Conservation (phyloP, 1,139 yeast genomes). For the Scheffersomyces lignicola region DNA sequence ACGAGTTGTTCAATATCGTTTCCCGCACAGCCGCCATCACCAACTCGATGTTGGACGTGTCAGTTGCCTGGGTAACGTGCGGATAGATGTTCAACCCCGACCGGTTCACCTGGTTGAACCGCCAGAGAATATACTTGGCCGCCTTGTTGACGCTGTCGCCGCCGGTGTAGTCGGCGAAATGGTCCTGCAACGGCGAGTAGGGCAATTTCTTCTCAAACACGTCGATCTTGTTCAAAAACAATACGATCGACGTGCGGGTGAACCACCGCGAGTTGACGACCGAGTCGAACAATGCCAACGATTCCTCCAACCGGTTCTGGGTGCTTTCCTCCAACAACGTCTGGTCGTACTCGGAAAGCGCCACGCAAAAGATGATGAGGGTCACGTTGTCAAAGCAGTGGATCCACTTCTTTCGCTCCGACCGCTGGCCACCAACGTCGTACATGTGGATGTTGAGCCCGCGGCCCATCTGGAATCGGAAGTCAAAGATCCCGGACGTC, state of each 20-base stretch:
- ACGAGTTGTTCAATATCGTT: slow-evolving; percentile 79
- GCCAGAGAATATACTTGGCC: slow-evolving; percentile 90
- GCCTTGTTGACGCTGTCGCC: slow-evolving; percentile 89
- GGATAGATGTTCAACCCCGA: slow-evolving; percentile 83
- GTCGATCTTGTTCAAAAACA: slow-evolving; percentile 87
- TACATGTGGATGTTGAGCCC: slow-evolving; percentile 75
- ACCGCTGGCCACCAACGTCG: slow-evolving; percentile 94
- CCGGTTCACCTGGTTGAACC: slow-evolving; percentile 82
- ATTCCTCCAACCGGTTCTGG: slow-evolving; percentile 84
- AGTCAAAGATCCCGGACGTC: slow-evolving; percentile 90
- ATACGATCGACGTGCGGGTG: slow-evolving; percentile 77
- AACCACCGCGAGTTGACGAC: slow-evolving; percentile 96
- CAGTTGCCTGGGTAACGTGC: slow-evolving; percentile 93
- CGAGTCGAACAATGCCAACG: slow-evolving; percentile 81
- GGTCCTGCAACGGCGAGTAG: slow-evolving; percentile 75
- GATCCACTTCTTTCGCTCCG: slow-evolving; percentile 93
- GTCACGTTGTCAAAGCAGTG: slow-evolving; percentile 94
- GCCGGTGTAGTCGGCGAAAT: slow-evolving; percentile 89
- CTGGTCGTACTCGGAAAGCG: slow-evolving; percentile 88
- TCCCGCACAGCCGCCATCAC: slow-evolving; percentile 93
- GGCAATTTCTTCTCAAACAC: slow-evolving; percentile 84
- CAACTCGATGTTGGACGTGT: slow-evolving; percentile 81
- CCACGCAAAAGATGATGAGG: slow-evolving; percentile 84
- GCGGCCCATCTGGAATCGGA: slow-evolving; percentile 73
- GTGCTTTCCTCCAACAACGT: slow-evolving; percentile 74